A percentile compares a stretch with the other conserved stretches of the same genome.
Evolutionary conservation across 805 yeast species (phyloP).

Genomic region (Kluyveromyces lactis): DNA sequence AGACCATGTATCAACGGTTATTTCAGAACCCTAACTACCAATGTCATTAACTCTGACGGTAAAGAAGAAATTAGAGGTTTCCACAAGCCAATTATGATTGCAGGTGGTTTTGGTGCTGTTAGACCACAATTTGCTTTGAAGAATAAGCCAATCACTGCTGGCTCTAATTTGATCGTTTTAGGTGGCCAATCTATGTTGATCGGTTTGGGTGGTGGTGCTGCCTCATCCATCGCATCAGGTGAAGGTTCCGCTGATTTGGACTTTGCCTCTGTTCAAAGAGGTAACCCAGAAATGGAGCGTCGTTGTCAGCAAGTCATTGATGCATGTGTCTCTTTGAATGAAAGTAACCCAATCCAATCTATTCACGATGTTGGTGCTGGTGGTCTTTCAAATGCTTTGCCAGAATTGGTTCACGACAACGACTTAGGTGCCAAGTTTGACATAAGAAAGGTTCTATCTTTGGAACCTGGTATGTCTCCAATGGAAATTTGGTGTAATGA

Average conservation of each 20-base stretch:
- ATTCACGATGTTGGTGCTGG: slow-evolving; percentile 99
- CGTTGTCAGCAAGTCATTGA: slow-evolving; percentile 98
- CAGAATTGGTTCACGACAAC: slow-evolving; percentile 96
- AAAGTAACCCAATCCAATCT: slow-evolving; percentile 75
- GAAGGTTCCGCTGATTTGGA: slow-evolving; percentile 94
- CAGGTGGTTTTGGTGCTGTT: slow-evolving; percentile 98
- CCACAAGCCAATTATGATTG: slow-evolving; percentile 98
- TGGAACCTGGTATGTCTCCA: slow-evolving; percentile 98
- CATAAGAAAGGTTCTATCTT: slow-evolving; percentile 77
- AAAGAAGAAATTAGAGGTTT: slow-evolving; percentile 80
- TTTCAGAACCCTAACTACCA: slow-evolving; percentile 88
- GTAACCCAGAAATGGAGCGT: slow-evolving; percentile 98
- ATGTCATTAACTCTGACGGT: slow-evolving; percentile 53
- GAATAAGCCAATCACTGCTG: slow-evolving; percentile 82
- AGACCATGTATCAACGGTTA: slow-evolving; percentile 96
- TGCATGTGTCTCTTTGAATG: slow-evolving; percentile 79
- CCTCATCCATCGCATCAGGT: slow-evolving; percentile 93
- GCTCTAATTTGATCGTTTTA: slow-evolving; percentile 81
- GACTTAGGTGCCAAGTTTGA: slow-evolving; percentile 92
- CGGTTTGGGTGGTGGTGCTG: slow-evolving; percentile 99
- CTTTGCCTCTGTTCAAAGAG: slow-evolving; percentile 98
- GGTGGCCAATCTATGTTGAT: slow-evolving; percentile 98
- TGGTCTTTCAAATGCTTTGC: slow-evolving; percentile 93
- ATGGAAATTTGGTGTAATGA: slow-evolving; percentile 99
- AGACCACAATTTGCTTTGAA: slow-evolving; percentile 90